Evolutionary conservation across 2,329 filamentous ascomycete genomes (phyloP).

Genomic region (Allantophomopsis lycopodina): DNA sequence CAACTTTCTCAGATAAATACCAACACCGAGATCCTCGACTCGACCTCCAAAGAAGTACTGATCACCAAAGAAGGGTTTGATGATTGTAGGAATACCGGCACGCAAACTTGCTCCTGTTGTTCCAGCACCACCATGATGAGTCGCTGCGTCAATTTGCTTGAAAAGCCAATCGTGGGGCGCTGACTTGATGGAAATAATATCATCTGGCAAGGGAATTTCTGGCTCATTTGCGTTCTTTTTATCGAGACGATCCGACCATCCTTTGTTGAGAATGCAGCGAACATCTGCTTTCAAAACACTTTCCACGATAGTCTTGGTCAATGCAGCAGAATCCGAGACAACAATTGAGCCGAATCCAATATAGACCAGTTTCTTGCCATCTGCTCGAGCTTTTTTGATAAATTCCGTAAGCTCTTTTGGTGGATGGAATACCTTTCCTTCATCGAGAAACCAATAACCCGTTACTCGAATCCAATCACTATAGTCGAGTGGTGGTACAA

Average conservation of each 20-base stretch:
- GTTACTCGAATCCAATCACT: constrained; percentile 97
- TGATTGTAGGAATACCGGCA: constrained; percentile 84
- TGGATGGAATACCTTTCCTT: constrained; percentile 55
- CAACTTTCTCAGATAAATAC: constrained; percentile 77
- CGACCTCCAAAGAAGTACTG: constrained; percentile 91
- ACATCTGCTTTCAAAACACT: constrained; percentile 86
- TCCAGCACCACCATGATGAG: constrained; percentile 87
- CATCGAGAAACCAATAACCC: constrained; percentile 95
- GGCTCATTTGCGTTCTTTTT: constrained; percentile 37
- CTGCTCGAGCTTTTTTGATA: constrained; percentile 66
- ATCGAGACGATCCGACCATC: constrained; percentile 80
- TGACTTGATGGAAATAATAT: constrained; percentile 79
- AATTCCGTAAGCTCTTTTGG: constrained; percentile 66
- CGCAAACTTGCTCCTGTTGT: constrained; percentile 89
- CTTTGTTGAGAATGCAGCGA: constrained; percentile 87
- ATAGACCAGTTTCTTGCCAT: constrained; percentile 87
- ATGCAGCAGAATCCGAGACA: constrained; percentile 72
- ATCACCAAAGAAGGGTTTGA: constrained; percentile 95
- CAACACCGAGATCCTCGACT: constrained; percentile 87
- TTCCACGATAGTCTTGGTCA: constrained; percentile 88
- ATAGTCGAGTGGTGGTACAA: constrained; percentile 88
- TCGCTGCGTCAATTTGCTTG: constrained; percentile 80
- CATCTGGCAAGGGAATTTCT: constrained; percentile 55
- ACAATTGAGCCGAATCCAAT: constrained; percentile 96
- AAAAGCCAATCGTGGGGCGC: constrained; percentile 98